These are phyloP conservation scores for Leccinum pachyderme DNA, from an alignment of 1,284 basidiomycete species.

Conservation along the genomic window DNA sequence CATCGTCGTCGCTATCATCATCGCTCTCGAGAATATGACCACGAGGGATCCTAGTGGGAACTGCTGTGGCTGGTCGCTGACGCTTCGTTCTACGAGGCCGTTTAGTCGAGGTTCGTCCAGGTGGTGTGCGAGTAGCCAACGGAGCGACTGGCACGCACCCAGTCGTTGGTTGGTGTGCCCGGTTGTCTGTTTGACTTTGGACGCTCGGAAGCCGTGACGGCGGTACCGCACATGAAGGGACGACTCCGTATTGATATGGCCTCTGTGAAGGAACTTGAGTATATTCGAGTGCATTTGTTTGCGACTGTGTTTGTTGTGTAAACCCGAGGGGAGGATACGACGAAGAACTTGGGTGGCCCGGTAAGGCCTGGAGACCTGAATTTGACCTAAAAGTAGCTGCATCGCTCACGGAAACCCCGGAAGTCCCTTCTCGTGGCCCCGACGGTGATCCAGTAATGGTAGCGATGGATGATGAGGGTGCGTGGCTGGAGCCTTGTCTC, in stretches of 20 bases:
- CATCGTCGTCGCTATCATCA: constrained; percentile 33
- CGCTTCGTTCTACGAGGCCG: constrained; percentile 26
- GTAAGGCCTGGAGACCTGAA: constrained; percentile 3
- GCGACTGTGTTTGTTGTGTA: constrained; percentile 8
- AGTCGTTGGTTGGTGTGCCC: constrained; percentile 1
- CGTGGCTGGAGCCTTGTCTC: constrained; percentile 4
- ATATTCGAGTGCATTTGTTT: constrained; percentile 1
- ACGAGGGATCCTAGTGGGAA: background rate
- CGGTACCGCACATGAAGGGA: constrained; percentile 7
- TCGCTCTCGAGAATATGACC: constrained; percentile 24
- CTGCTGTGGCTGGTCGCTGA: constrained; percentile 4
- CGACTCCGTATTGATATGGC: constrained; percentile 10
- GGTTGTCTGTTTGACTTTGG: constrained; percentile 7
- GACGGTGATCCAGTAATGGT: constrained; percentile 27
- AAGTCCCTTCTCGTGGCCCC: constrained; percentile 5
- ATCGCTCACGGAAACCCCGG: background rate
- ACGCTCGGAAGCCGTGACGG: background rate
- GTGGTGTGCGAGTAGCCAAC: background rate
- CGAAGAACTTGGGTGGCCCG: constrained; percentile 6
- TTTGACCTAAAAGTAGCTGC: background rate
- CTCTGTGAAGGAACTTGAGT: constrained; percentile 5
- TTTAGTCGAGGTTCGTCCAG: constrained; percentile 17
- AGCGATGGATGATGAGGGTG: constrained; percentile 27
- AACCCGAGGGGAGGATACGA: constrained; percentile 4
- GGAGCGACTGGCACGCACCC: background rate